phyloP scores from a whole-genome alignment of 2,329 filamentous ascomycete genomes.

The Sporothrix variecibatus region DNA sequence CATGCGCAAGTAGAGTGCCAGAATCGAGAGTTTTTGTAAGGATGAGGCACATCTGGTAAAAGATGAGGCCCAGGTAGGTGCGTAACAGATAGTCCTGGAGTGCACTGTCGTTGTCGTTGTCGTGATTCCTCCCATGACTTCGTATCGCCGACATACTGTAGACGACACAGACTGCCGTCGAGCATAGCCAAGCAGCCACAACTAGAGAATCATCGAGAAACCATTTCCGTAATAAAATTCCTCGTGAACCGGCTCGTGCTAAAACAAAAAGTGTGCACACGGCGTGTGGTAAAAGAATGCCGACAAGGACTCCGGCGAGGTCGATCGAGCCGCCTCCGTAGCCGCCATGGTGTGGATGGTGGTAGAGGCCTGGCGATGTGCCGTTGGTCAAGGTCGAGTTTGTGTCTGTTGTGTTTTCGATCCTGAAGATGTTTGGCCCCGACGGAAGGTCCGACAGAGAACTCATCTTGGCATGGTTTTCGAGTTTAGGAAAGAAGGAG shows the following conservation, averaged over 20 bases:
- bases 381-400: slow-evolving; percentile 7
- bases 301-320: slow-evolving; percentile 36
- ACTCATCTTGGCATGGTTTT: slow-evolving; percentile 16
- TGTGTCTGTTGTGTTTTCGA: not conserved
- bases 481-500: not conserved
- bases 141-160: slow-evolving; percentile 38
- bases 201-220: slow-evolving; percentile 41
- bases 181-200: slow-evolving; percentile 37
- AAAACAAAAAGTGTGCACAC: slow-evolving; percentile 39
- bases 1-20: slow-evolving; percentile 44
- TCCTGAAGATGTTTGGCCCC: not conserved
- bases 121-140: not conserved
- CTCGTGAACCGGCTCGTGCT: slow-evolving; percentile 36
- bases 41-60: slow-evolving; percentile 43
- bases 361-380: not conserved
- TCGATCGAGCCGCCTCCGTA: slow-evolving; percentile 20
- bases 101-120: not conserved
- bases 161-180: slow-evolving; percentile 38
- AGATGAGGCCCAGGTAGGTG: slow-evolving; percentile 40
- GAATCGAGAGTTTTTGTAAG: slow-evolving; percentile 45
- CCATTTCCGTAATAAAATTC: slow-evolving; percentile 38
- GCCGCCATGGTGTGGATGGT: slow-evolving; percentile 15
- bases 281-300: slow-evolving; percentile 39
- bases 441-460: not conserved
- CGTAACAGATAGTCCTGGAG: slow-evolving; percentile 36